Evolutionary conservation across 495 filamentous ascomycete species (phyloP), one percentile per base, ranked within the genome.

Genomic region (Hypoxylon lenormandii): DNA sequence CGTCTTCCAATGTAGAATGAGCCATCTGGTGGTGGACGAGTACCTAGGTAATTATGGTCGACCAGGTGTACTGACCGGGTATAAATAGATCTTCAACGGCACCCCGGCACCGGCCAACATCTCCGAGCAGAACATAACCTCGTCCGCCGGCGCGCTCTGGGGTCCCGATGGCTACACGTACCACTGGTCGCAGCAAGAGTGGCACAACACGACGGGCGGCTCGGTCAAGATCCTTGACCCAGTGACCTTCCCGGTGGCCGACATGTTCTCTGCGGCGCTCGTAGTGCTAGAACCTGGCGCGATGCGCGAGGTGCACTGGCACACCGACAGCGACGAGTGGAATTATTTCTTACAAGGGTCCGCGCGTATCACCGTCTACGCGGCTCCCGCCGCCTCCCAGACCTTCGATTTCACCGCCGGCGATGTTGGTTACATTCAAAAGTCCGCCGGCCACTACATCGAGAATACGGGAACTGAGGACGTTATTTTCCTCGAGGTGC

Each of bases 291-390:
- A 87, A 40, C 90, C 90, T 0, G 90, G 90, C 40, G 89, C 87
- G 0, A 85, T 94, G 84, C 85, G 91, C 2, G 91, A 94, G 73
- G 85, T 94, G 42, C 91, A 94, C 77, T 94, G 91, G 91, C 90
- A 92, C 66, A 88, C 89, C 0, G 84, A 82, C 7, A 86, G 85
- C 19, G 90, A 92, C 75, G 90, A 93, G 69, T 94, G 89, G 90
- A 85, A 84, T 1, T 94, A 90, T 78, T 92, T 93, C 79, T 84
- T 92, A 47, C 74, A 83, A 23, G 91, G 91, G 0, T 81, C 82
- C 0, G 91, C 85, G 0, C 83, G 91, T 3, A 88, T 90, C 12
- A 92, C 90, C 0, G 77, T 92, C 4, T 92, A 87, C 73, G 77
- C 80, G 4, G 87, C 90, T 0, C 84, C 87, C 0, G 73, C 76